phyloP scores from a whole-genome alignment of 306 rosid genomes.

The Quercus agrifolia region DNA sequence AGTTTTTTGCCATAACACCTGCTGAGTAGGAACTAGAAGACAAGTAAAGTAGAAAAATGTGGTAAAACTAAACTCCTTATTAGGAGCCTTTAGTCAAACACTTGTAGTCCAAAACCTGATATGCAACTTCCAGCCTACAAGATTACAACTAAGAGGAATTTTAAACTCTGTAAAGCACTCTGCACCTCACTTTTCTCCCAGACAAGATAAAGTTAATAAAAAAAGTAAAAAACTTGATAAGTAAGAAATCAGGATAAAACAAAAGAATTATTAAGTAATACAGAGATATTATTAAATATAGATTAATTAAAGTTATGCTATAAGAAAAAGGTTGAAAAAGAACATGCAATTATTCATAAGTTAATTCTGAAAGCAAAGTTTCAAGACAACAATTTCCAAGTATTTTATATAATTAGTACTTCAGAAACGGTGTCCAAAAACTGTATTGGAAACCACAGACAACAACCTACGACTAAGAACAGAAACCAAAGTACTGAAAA shows the following conservation, averaged over 20 bases:
- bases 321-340: neutral
- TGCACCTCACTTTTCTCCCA: neutral
- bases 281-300: neutral
- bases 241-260: neutral
- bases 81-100: slow-evolving; percentile 36
- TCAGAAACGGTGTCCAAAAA: neutral
- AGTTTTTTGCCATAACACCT: neutral
- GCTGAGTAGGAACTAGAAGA: neutral
- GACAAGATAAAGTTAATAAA: neutral
- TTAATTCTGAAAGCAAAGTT: neutral
- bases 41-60: neutral
- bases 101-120: slow-evolving; percentile 20
- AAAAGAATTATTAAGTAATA: neutral
- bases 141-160: neutral
- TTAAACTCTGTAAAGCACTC: neutral
- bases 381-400: neutral
- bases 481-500: no score
- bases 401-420: neutral
- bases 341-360: neutral
- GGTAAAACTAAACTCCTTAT: slow-evolving; percentile 9
- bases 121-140: neutral
- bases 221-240: neutral
- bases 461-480: neutral
- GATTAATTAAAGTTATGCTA: slow-evolving; percentile 3
- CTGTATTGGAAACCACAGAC: neutral